Evolutionary conservation across 208 protist species (phyloP), one percentile per base, ranked within the genome.

Genomic region (Acanthamoeba lenticulata): DNA sequence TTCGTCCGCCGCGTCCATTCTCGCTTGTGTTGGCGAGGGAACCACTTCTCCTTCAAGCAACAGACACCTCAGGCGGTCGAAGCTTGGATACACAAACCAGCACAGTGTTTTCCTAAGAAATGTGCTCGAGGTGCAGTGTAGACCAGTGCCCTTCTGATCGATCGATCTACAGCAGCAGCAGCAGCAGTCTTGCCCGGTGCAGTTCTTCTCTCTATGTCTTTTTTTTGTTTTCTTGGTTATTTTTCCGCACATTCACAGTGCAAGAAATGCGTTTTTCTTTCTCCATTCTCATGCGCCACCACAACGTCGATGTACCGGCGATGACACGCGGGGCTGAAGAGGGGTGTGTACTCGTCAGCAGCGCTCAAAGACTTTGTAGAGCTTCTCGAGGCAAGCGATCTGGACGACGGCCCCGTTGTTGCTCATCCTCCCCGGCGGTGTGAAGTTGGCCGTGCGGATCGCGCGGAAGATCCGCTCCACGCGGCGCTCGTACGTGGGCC

Each of bases 321-420:
- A n/a, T n/a, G n/a, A n/a, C n/a, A n/a, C n/a, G n/a, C n/a, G n/a
- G n/a, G n/a, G n/a, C n/a, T n/a, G n/a, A n/a, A n/a, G n/a, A n/a
- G n/a, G n/a, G n/a, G n/a, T n/a, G n/a, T n/a, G n/a, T n/a, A n/a
- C n/a, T n/a, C 65, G 36, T 97, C 93, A 97, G 74, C 96, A 97
- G 60, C 96, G 90, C 83, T 97, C 96, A 92, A 97, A 97, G 13
- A 97, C 94, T 57, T 95, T 95, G 62, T 97, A 97, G 42, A 97
- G 83, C 47, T 95, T 97, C 19, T 95, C 88, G 9, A 97, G 55
- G 38, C 65, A 57, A 17, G 96, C 95, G 45, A 97, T 93, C 85
- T 97, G 94, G 34, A 97, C 74, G 19, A 97, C 92, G 17, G 77
- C 92, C 17, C 95, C 94, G 92, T 97, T 91, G 81, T 92, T 97